phyloP scores from a whole-genome alignment of 208 protist species.

The Leishmania guyanensis region DNA sequence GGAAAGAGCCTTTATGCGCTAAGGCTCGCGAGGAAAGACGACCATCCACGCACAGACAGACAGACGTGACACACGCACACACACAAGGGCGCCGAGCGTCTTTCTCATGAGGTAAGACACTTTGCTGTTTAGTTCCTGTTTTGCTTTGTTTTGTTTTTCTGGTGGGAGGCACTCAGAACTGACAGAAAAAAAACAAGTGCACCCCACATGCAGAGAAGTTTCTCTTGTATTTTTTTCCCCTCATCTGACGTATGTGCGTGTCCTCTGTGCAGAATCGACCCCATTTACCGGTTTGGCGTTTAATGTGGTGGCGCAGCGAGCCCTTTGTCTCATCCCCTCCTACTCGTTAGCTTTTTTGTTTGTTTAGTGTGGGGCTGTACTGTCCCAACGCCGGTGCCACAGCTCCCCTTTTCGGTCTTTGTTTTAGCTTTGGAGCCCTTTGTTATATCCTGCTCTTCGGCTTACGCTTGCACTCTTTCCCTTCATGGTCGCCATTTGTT shows the following conservation, averaged over 20 bases:
- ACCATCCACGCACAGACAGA: not conserved
- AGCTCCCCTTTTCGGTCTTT: not conserved
- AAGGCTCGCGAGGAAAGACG: not conserved
- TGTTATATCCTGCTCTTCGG: not conserved
- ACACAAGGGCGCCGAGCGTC: not conserved
- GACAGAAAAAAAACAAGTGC: not conserved
- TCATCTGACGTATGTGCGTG: not conserved
- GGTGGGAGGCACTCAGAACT: not conserved
- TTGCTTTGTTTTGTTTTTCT: slow-evolving; percentile 9
- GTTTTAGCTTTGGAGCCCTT: not conserved
- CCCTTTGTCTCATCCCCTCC: not conserved
- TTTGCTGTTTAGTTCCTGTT: no score
- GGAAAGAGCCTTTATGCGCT: not conserved
- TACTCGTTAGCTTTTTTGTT: not conserved
- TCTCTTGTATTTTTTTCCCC: not conserved
- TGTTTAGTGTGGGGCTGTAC: not conserved
- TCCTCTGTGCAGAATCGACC: not conserved
- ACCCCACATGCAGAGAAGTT: not conserved
- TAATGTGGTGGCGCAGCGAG: not conserved
- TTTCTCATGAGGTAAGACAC: not conserved
- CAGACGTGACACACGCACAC: not conserved
- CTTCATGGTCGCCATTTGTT: not conserved
- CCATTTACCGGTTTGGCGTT: not conserved
- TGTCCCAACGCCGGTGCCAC: no score
- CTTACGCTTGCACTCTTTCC: not conserved